Conservation (phyloP, 2,329 filamentous ascomycete genomes). For the Cladosporium sp. region DNA sequence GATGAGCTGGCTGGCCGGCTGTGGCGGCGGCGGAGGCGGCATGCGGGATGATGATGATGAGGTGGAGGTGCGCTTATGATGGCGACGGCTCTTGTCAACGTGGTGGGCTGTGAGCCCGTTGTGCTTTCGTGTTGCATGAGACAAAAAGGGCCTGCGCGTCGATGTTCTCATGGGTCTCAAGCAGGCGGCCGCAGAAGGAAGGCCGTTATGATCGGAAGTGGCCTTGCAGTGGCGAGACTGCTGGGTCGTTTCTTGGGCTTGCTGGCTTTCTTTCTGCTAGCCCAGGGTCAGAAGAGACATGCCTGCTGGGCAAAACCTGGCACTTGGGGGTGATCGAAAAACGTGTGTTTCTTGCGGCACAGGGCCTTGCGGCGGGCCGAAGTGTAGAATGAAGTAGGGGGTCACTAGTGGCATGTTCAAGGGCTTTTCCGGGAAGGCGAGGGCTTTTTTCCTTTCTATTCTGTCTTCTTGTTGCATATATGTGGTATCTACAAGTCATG, state of each 20-base stretch:
- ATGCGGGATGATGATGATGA: no score
- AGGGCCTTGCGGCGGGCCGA: neutral
- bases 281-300: neutral
- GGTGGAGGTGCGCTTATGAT: no score
- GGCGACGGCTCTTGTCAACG: conserved; percentile 7
- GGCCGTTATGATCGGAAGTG: no score
- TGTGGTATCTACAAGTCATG: no score
- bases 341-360: conserved; percentile 1
- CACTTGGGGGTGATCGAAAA: neutral
- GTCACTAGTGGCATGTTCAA: no score
- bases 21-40: neutral
- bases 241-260: neutral
- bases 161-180: conserved; percentile 10
- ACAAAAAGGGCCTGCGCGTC: conserved; percentile 12
- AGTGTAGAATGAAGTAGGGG: no score
- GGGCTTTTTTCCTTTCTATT: no score
- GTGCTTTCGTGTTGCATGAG: conserved; percentile 1
- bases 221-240: neutral
- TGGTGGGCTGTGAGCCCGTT: conserved; percentile 7
- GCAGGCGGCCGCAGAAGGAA: neutral
- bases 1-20: conserved; percentile 2
- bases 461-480: no score
- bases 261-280: neutral
- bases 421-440: no score
- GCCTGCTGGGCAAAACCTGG: neutral